Conservation (phyloP, 1,139 yeast species). For the Hemisphaericaspora xylofermentans region DNA sequence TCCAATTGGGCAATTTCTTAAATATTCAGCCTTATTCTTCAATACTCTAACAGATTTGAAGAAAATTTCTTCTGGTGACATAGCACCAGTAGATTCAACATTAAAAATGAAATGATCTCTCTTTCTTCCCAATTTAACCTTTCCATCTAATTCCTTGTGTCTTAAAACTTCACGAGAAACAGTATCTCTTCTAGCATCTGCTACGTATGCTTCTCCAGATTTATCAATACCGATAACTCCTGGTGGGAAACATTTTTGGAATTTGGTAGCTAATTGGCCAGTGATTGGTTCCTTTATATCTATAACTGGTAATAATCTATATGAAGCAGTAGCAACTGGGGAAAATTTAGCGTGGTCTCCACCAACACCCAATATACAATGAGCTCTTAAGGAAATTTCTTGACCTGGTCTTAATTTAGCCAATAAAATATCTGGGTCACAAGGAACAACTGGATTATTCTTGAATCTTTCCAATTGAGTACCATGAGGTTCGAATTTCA, state of each 20-base stretch:
- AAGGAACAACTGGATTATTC: constrained; percentile 68
- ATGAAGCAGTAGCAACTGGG: constrained; percentile 97
- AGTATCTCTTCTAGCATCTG: constrained; percentile 90
- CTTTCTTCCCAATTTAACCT: constrained; percentile 85
- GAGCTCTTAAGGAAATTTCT: constrained; percentile 86
- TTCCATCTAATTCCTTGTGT: constrained; percentile 85
- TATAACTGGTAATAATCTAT: constrained; percentile 89
- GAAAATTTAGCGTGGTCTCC: constrained; percentile 96
- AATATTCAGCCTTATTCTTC: constrained; percentile 80
- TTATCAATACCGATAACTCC: constrained; percentile 78
- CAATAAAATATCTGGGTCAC: constrained; percentile 83
- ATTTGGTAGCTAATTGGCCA: constrained; percentile 75
- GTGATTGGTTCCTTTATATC: constrained; percentile 70
- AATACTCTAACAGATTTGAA: constrained; percentile 83
- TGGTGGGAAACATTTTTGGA: constrained; percentile 86
- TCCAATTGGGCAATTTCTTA: constrained; percentile 75
- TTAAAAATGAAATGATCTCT: constrained; percentile 93
- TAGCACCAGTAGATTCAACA: constrained; percentile 93
- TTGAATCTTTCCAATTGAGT: constrained; percentile 71
- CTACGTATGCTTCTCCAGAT: constrained; percentile 72
- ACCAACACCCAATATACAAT: constrained; percentile 89
- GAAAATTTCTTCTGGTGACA: constrained; percentile 94
- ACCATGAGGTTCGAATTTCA: constrained; percentile 90
- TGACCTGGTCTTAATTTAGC: constrained; percentile 97
- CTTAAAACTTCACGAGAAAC: constrained; percentile 95